phyloP scores from a whole-genome alignment of 1,284 basidiomycete genomes.

The Cryptococcus jaspeensis region DNA sequence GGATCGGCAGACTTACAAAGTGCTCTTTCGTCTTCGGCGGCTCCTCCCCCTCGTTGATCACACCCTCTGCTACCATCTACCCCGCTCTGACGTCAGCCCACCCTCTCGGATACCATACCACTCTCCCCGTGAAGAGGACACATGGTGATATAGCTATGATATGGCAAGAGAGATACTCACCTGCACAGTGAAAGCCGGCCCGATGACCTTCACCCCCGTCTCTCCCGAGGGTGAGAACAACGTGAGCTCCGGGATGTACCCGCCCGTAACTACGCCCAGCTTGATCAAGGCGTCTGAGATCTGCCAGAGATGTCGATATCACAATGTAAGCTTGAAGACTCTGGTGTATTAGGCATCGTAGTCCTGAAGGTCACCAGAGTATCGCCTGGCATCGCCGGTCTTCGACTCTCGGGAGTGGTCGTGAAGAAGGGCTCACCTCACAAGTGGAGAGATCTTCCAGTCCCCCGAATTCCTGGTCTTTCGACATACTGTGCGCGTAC shows the following conservation, averaged over 20 bases:
- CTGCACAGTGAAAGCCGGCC: constrained; percentile 85
- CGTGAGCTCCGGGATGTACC: constrained; percentile 76
- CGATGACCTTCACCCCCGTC: constrained; percentile 56
- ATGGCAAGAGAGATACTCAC: constrained; percentile 26
- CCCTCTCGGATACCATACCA: too few relatives aligned
- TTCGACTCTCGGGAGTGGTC: too few relatives aligned
- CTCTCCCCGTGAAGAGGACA: too few relatives aligned
- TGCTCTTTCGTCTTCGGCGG: constrained; percentile 70
- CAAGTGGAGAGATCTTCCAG: constrained; percentile 26
- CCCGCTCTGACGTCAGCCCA: neutral
- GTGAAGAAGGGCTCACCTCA: constrained; percentile 22
- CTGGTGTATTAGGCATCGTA: too few relatives aligned
- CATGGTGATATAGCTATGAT: too few relatives aligned
- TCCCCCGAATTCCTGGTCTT: neutral
- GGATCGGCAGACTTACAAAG: constrained; percentile 56
- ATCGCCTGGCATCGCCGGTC: too few relatives aligned
- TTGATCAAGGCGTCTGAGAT: constrained; percentile 89
- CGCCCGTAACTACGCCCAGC: constrained; percentile 71
- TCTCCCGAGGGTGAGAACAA: constrained; percentile 59
- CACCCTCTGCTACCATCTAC: constrained; percentile 66
- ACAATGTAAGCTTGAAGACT: neutral
- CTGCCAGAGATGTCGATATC: constrained; percentile 49
- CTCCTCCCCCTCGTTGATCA: constrained; percentile 49
- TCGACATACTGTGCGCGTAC: neutral
- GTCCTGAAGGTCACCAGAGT: too few relatives aligned